phyloP scores from a whole-genome alignment of 2,329 filamentous ascomycete species.

The Ceratocystis cubensis region DNA sequence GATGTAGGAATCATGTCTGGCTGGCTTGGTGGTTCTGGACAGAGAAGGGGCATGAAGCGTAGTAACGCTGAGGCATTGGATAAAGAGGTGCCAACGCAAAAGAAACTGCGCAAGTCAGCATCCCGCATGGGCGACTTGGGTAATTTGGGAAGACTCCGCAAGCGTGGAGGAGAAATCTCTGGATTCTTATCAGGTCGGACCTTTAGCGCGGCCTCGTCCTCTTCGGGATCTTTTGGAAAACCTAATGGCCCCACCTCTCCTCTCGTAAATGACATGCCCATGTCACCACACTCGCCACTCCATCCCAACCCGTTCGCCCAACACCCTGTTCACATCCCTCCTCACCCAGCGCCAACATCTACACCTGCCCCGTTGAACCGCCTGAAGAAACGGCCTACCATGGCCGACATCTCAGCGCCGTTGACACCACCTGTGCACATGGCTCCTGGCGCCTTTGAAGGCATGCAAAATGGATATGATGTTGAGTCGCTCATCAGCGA shows the following conservation, averaged over 20 bases:
- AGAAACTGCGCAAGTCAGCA: slow-evolving; percentile 43
- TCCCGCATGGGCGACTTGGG: slow-evolving; percentile 34
- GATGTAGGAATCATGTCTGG: slow-evolving; percentile 15
- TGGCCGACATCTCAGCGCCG: slow-evolving; percentile 21
- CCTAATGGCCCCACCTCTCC: slow-evolving; percentile 21
- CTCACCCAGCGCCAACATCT: slow-evolving; percentile 9
- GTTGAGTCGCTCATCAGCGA: slow-evolving; percentile 10
- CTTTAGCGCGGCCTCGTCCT: slow-evolving; percentile 25
- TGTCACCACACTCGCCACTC: slow-evolving; percentile 19
- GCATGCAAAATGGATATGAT: slow-evolving; percentile 18
- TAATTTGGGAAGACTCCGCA: slow-evolving; percentile 28
- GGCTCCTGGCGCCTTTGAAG: slow-evolving; percentile 18
- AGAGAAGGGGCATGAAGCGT: slow-evolving; percentile 40
- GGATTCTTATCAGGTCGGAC: slow-evolving; percentile 21
- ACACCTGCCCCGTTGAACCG: slow-evolving; percentile 13
- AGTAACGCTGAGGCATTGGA: slow-evolving; percentile 31
- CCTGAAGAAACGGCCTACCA: slow-evolving; percentile 21
- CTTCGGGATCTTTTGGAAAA: slow-evolving; percentile 23
- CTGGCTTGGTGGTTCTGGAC: slow-evolving; percentile 15
- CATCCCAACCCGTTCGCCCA: slow-evolving; percentile 16
- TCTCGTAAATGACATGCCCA: slow-evolving; percentile 4
- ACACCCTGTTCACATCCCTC: slow-evolving; percentile 10
- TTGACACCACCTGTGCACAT: slow-evolving; percentile 19
- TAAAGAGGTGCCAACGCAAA: slow-evolving; percentile 27
- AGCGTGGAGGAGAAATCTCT: slow-evolving; percentile 23